phyloP scores from a whole-genome alignment of 306 rosid species.

The Cicer yamashitae region DNA sequence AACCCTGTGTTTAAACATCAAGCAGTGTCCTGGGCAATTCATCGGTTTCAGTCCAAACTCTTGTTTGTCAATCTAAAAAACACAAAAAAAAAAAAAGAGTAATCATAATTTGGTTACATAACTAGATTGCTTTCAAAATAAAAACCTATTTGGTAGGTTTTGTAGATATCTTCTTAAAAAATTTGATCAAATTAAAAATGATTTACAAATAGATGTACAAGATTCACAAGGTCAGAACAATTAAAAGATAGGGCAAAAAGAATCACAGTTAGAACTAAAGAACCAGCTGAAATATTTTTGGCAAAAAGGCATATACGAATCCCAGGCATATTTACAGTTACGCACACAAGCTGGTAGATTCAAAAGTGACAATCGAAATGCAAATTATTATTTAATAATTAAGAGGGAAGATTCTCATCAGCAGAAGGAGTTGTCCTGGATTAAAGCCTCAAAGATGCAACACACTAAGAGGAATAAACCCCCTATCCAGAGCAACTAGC shows the following conservation, averaged over 20 bases:
- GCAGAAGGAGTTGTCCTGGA: neutral
- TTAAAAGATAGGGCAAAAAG: conserved; percentile 2
- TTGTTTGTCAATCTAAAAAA: conserved; percentile 84
- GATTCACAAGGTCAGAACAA: neutral
- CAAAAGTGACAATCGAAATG: neutral
- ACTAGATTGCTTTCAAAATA: conserved; percentile 14
- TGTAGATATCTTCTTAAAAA: neutral
- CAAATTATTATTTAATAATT: neutral
- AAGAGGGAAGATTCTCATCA: neutral
- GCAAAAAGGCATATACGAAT: neutral
- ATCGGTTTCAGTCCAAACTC: conserved; percentile 97
- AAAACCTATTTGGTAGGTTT: conserved; percentile 8
- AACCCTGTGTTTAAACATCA: conserved; percentile 93
- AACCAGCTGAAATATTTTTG: neutral
- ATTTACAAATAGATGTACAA: conserved; percentile 6
- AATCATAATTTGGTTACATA: conserved; percentile 15
- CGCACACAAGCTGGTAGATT: neutral
- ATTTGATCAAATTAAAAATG: neutral
- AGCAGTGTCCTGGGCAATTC: conserved; percentile 99
- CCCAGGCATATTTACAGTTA: conserved; percentile 14
- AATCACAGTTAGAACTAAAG: neutral
- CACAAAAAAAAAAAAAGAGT: neutral
- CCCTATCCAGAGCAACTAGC: conserved; percentile 4
- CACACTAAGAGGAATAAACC: neutral
- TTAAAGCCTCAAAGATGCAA: conserved; percentile 6